Percentiles rank a stretch among this genome's conserved stretches.
These are phyloP conservation scores for Verticillium nubilum DNA, from an alignment of 2,329 filamentous ascomycete species.

Conservation along the genomic window DNA sequence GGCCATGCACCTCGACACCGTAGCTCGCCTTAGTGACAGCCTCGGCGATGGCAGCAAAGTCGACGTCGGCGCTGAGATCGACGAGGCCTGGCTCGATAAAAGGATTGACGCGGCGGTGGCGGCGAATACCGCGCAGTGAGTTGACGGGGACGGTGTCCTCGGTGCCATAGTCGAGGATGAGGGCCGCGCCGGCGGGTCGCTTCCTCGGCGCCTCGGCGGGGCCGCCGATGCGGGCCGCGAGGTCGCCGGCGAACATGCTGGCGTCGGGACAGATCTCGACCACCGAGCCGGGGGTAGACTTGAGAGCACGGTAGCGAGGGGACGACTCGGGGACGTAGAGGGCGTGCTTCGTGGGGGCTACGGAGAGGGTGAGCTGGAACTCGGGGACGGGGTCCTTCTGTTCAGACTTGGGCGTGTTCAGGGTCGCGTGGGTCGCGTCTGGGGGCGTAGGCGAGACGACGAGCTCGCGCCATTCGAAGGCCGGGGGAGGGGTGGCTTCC, in stretches of 20 bases:
- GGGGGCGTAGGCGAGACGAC: constrained; percentile 65
- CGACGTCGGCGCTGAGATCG: constrained; percentile 88
- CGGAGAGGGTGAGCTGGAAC: constrained; percentile 79
- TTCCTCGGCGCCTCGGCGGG: constrained; percentile 47
- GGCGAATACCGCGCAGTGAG: constrained; percentile 81
- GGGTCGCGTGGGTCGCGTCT: constrained; percentile 44
- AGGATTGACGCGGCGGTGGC: constrained; percentile 71
- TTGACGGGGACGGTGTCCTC: constrained; percentile 73
- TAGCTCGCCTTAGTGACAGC: constrained; percentile 69
- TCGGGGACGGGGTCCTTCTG: constrained; percentile 59
- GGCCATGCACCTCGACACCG: constrained; percentile 86
- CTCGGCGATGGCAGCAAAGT: constrained; percentile 84
- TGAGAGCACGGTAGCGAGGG: constrained; percentile 70
- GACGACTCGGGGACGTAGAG: constrained; percentile 81
- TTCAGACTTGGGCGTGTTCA: constrained; percentile 47
- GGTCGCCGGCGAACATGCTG: constrained; percentile 71
- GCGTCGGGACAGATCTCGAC: constrained; percentile 91
- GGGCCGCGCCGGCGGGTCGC: constrained; percentile 70
- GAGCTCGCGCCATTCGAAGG: constrained; percentile 73
- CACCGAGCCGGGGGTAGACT: constrained; percentile 59
- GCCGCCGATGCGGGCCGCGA: constrained; percentile 81
- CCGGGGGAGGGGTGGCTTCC: constrained; percentile 28
- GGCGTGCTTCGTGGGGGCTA: constrained; percentile 72
- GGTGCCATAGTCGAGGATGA: constrained; percentile 96
- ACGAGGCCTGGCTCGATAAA: constrained; percentile 76